Conservation (phyloP, 495 filamentous ascomycete genomes). For the Penicillium samsonianum region DNA sequence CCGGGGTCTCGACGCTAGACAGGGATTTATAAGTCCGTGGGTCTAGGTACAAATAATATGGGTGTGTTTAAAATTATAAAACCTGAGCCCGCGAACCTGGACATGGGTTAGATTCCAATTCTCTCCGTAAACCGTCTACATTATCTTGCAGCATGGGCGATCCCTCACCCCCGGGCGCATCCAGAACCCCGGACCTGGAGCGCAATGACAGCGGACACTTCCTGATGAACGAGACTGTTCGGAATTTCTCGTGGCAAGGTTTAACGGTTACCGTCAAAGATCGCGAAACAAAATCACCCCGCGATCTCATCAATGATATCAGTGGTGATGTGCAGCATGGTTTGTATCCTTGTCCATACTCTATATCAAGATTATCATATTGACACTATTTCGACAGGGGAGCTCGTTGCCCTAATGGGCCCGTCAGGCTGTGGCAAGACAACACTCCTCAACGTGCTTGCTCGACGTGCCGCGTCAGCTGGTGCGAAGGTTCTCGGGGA, state of each 20-base stretch:
- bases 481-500: conserved; percentile 50
- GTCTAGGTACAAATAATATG: background rate
- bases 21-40: background rate
- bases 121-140: background rate
- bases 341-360: conserved; percentile 12
- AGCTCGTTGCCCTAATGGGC: conserved; percentile 75
- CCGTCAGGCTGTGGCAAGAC: conserved; percentile 77
- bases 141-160: conserved; percentile 16
- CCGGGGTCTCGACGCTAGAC: background rate
- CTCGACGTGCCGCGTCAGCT: conserved; percentile 53
- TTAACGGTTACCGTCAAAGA: conserved; percentile 71
- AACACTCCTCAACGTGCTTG: conserved; percentile 73
- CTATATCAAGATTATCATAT: conserved; percentile 3
- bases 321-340: conserved; percentile 35
- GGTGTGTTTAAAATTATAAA: conserved; percentile 14
- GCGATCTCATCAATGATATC: conserved; percentile 41
- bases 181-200: conserved; percentile 30
- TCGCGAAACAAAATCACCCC: conserved; percentile 58
- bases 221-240: conserved; percentile 40
- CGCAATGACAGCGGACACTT: conserved; percentile 32
- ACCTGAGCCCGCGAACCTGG: background rate
- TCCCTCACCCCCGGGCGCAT: background rate
- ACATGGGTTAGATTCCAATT: background rate
- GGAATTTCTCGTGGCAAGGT: conserved; percentile 60
- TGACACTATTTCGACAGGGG: conserved; percentile 47